Evolutionary conservation across 805 yeast genomes (phyloP), one percentile per base, ranked within the genome.

Genomic region (Cyberlindnera mrakii): DNA sequence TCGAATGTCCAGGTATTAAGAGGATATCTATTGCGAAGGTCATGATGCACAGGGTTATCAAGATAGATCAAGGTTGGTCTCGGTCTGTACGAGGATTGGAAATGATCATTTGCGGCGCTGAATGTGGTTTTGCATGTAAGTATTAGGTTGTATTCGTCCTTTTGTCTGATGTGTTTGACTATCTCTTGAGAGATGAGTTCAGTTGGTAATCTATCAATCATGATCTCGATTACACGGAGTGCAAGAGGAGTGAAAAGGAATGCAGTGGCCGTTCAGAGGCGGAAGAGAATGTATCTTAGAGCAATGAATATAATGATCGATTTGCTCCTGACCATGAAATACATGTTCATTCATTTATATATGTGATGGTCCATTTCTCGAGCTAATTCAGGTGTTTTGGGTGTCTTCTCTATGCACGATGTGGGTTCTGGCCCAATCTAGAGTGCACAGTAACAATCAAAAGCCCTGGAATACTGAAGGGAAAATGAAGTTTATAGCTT

Each of bases 171-270:
- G 40, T 40, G 45, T 5, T 44, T 47, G 19, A 48, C 38, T 13
- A 54, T 40, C 30, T 51, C 56, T 20, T 45, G 42, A 3, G 50
- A 44, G 16, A 54, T 33, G 18, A 54, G 39, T 41, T 54, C 59
- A 2, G 46, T 46, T 23, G 59, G 59, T 1, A 54, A 44, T 38
- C 40, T 53, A 39, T 53, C 56, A 1, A 54, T 44, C 59, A 54
- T 54, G 8, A 20, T 6, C 19, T 15, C 2, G n/a, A 16, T 5
- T n/a, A 5, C 30, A 9, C 16, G 19, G 13, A 10, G 31, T 6
- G 10, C 15, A 30, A 16, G 4, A 18, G 10, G 18, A 30, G 3
- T 19, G n/a, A 33, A 11, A 27, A 18, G 32, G 20, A 29, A 25
- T n/a, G 33, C n/a, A 16, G 32, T 30, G 32, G 10, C n/a, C 11